Evolutionary conservation across 2,329 filamentous ascomycete genomes (phyloP).

Genomic region (Claviceps capensis): DNA sequence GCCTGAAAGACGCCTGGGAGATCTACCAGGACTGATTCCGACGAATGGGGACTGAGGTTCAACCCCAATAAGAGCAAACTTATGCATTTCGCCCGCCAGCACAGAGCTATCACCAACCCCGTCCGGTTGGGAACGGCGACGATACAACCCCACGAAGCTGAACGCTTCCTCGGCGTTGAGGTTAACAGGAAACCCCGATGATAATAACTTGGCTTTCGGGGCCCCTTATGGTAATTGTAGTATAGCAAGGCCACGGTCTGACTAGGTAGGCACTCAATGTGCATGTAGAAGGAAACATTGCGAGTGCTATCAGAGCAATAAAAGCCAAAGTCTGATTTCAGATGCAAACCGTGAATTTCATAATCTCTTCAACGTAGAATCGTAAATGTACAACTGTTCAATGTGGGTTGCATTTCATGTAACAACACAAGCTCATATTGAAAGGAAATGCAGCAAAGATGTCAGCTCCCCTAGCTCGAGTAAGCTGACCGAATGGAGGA

Average conservation of each 20-base stretch:
- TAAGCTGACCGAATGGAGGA: not conserved
- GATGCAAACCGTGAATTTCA: constrained; percentile 4
- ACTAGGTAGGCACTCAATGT: too few species aligned
- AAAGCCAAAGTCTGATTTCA: constrained; percentile 3
- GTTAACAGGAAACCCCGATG: too few species aligned
- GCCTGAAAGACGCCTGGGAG: too few species aligned
- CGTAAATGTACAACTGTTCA: not conserved
- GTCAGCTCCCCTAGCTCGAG: not conserved
- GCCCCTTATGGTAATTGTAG: too few species aligned
- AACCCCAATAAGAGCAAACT: not conserved
- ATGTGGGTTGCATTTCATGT: not conserved
- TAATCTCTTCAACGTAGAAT: not conserved
- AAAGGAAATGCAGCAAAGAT: not conserved
- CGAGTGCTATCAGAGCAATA: not conserved
- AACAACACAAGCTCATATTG: not conserved
- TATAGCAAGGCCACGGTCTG: too few species aligned
- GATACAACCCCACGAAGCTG: not conserved
- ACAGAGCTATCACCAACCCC: not conserved
- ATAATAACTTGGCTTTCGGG: too few species aligned
- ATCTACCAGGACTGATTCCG: not conserved
- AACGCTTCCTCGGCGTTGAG: too few species aligned
- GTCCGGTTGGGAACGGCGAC: not conserved
- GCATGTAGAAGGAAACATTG: too few species aligned
- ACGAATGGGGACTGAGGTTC: not conserved
- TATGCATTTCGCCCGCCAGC: not conserved